Base-by-base conservation (phyloP, 768 basidiomycete species). In the Phylloporus rhodoxanthus region DNA sequence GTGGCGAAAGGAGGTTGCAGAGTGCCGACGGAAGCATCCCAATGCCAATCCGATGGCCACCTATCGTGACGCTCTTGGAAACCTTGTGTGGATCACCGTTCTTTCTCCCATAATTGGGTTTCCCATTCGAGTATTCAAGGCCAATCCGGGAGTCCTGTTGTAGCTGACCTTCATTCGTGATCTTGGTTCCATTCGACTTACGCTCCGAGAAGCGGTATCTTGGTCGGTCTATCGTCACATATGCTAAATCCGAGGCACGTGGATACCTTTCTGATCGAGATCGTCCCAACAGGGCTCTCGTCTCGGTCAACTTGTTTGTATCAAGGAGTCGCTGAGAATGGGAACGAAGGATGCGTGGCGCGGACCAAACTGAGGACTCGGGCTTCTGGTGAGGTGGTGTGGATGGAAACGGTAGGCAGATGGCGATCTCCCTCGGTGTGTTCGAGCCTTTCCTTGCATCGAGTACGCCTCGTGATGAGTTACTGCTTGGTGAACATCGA, bases 191-290 rank as follows among this genome's bases (percentile, higher is more conserved):
- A 15, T 58, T 59, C 11, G 49, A 43, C 33, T 52, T 57, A 10
- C 55, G 48, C 40, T 42, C 48, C 14, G 45, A 7, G 30, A 59
- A 59, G 4, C 48, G 61, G 28, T 61, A 63, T 36, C 49, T 51
- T 8, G 64, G 57, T 17, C 59, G 51, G 21, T 55, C 30, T 33
- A 61, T 45, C 0, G 63, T 64, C 37, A 64, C 57, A 19, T 61
- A 63, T 6, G 43, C 33, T 47, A 61, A 20, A 40, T 65, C 62
- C 1, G 48, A 30, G n/a, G 55, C 19, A 19, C 50, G 55, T 14
- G 63, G 54, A 19, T 61, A 51, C 36, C 42, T 60, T 29, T 58
- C 63, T 19, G 63, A 65, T 17, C 52, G 57, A n/a, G 63, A 63
- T n/a, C 64, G 57, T 32, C 47, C 56, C 32, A 64, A 43, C 7